Conservation (phyloP, 2,329 filamentous ascomycete genomes). For the Cordyceps javanica region DNA sequence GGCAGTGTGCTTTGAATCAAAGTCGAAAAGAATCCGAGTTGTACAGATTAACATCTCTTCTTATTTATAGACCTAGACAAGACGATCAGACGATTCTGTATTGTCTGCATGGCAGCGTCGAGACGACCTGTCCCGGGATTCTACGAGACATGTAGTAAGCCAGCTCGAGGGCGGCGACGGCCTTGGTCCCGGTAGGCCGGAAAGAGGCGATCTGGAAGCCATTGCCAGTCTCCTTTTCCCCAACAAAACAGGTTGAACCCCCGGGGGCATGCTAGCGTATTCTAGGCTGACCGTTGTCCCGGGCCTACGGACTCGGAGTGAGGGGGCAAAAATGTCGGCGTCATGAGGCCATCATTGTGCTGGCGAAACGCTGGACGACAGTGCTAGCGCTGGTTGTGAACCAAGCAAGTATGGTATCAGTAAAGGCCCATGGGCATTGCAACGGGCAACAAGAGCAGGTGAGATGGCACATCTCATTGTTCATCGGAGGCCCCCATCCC, state of each 20-base stretch:
- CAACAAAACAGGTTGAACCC: background rate
- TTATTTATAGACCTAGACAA: background rate
- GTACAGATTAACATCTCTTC: background rate
- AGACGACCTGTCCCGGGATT: background rate
- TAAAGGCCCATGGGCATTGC: too few species aligned
- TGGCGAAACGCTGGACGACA: too few species aligned
- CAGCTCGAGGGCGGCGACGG: too few species aligned
- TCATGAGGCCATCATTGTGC: conserved; percentile 5
- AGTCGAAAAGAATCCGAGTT: background rate
- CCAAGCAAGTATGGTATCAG: too few species aligned
- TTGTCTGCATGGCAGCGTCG: background rate
- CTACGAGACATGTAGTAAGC: conserved; percentile 8
- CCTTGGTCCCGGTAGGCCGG: too few species aligned
- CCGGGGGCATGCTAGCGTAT: background rate
- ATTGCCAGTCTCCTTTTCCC: background rate
- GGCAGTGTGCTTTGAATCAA: background rate
- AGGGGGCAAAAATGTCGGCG: conserved; percentile 1
- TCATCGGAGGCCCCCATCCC: background rate
- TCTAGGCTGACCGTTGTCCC: background rate
- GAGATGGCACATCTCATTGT: background rate
- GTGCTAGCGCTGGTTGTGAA: too few species aligned
- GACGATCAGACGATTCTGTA: background rate
- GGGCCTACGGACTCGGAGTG: background rate
- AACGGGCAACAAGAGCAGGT: background rate
- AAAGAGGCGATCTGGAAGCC: background rate